These are phyloP conservation scores for Leccinum fibrillosum DNA, from an alignment of 768 basidiomycete genomes.

Conservation along the genomic window DNA sequence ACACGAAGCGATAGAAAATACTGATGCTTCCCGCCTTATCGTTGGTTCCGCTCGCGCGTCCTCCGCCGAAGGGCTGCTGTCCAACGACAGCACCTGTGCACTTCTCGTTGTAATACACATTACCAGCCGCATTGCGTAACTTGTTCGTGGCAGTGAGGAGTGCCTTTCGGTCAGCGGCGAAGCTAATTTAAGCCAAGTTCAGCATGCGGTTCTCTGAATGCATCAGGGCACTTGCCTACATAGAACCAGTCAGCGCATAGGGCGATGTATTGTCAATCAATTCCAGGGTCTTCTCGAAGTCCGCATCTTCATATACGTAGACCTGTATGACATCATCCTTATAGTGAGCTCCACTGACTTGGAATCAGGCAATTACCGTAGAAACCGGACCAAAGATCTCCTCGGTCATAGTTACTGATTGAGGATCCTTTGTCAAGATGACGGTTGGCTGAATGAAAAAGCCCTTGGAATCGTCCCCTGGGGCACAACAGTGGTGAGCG, in stretches of 20 bases:
- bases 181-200: conserved; percentile 49
- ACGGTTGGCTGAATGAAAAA: conserved; percentile 95
- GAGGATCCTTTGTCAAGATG: conserved; percentile 88
- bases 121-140: conserved; percentile 90
- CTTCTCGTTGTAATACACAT: conserved; percentile 98
- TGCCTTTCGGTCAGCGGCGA: conserved; percentile 77
- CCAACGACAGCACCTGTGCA: conserved; percentile 98
- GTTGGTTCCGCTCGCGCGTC: conserved; percentile 90
- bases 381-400: conserved; percentile 98
- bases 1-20: conserved; percentile 79
- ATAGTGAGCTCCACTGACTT: neutral
- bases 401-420: conserved; percentile 83
- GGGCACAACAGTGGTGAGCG: neutral
- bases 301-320: too few species aligned
- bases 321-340: neutral
- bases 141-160: conserved; percentile 76
- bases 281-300: too few species aligned
- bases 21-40: conserved; percentile 91
- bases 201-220: conserved; percentile 7
- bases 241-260: conserved; percentile 42
- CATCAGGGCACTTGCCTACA: conserved; percentile 48
- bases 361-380: conserved; percentile 49
- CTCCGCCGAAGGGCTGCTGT: conserved; percentile 97
- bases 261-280: too few species aligned
- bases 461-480: conserved; percentile 86